Conservation (phyloP, 768 basidiomycete species). For the Tricholoma flavovirens region DNA sequence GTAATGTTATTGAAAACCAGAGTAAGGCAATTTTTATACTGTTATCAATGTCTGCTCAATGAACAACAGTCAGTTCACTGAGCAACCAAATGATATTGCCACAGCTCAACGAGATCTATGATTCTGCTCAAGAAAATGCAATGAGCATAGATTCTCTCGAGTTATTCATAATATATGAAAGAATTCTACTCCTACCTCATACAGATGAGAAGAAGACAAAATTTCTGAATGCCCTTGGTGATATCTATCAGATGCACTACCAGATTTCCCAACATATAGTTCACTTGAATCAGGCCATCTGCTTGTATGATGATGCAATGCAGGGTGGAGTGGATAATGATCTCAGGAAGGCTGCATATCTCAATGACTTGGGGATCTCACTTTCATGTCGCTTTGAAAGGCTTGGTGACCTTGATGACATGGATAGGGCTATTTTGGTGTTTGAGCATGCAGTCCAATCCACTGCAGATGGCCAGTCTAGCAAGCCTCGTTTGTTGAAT, state of each 20-base stretch:
- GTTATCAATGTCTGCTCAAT: background rate
- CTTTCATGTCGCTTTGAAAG: background rate
- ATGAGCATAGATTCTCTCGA: background rate
- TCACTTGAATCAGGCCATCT: background rate
- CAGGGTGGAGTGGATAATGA: background rate
- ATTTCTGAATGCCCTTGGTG: background rate
- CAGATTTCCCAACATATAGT: background rate
- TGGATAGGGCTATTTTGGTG: background rate
- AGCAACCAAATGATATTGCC: background rate
- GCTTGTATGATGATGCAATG: background rate
- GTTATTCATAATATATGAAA: background rate
- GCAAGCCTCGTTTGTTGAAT: background rate
- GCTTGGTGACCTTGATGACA: background rate
- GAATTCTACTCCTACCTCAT: background rate
- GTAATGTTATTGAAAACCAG: background rate
- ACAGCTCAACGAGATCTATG: too few relatives aligned
- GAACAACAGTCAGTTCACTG: background rate
- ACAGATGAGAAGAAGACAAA: background rate
- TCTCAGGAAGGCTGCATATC: background rate
- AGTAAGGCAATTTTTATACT: background rate
- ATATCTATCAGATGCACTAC: background rate
- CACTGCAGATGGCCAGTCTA: background rate
- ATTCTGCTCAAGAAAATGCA: too few relatives aligned
- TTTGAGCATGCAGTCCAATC: background rate
- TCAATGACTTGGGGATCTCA: background rate